Conservation (phyloP, 2,329 filamentous ascomycete genomes). For the Penicillium italicum region DNA sequence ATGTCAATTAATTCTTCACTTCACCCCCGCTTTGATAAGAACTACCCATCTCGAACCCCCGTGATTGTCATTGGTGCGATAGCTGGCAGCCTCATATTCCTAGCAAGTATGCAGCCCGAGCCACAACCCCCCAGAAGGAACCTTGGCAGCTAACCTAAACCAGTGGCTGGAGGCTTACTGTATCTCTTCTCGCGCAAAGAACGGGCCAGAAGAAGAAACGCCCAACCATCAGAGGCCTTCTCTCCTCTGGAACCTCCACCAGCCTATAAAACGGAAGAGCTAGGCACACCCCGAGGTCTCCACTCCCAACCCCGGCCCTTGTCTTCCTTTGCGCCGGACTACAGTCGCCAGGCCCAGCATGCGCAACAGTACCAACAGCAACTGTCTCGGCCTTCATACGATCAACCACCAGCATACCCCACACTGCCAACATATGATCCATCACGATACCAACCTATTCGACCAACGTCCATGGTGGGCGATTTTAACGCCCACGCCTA, state of each 20-base stretch:
- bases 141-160: slow-evolving; percentile 1
- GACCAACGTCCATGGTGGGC: slow-evolving; percentile 10
- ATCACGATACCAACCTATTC: slow-evolving; percentile 29
- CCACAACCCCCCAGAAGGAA: slow-evolving; percentile 11
- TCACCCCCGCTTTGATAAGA: neutral
- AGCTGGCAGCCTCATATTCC: slow-evolving; percentile 4
- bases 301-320: slow-evolving; percentile 23
- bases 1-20: neutral
- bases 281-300: slow-evolving; percentile 8
- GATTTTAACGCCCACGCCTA: slow-evolving; percentile 1
- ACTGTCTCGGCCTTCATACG: slow-evolving; percentile 17
- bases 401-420: slow-evolving; percentile 30
- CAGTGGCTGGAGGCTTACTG: slow-evolving; percentile 20
- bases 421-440: slow-evolving; percentile 34
- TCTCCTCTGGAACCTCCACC: slow-evolving; percentile 13
- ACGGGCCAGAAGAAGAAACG: slow-evolving; percentile 21
- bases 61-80: slow-evolving; percentile 6
- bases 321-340: slow-evolving; percentile 26
- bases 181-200: slow-evolving; percentile 25
- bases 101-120: slow-evolving; percentile 8
- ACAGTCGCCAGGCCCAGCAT: slow-evolving; percentile 15
- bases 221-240: slow-evolving; percentile 5
- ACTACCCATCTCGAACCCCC: neutral
- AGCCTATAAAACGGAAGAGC: slow-evolving; percentile 16
- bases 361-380: slow-evolving; percentile 9